Percentiles rank a stretch among this genome's conserved stretches.
Evolutionary conservation across 768 basidiomycete genomes (phyloP).

Genomic region (Suillus alpinus): DNA sequence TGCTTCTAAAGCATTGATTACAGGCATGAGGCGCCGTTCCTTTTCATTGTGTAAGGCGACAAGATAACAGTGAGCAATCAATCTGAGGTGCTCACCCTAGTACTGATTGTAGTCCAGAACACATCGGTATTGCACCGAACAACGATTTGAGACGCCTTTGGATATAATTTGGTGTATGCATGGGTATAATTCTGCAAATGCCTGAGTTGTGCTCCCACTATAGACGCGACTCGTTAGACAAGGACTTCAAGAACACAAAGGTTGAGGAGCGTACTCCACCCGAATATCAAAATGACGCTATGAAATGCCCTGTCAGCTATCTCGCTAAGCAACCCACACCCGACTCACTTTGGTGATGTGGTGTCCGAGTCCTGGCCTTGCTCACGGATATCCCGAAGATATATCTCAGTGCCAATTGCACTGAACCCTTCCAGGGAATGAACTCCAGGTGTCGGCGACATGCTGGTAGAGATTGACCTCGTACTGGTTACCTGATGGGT

Average conservation of each 20-base stretch:
- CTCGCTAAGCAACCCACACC: not conserved
- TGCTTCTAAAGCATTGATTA: constrained; percentile 18
- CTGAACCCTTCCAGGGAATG: not conserved
- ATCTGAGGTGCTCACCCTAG: constrained; percentile 11
- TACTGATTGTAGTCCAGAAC: constrained; percentile 10
- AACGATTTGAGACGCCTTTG: constrained; percentile 25
- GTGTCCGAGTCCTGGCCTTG: not conserved
- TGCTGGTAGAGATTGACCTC: not conserved
- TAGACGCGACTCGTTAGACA: not conserved
- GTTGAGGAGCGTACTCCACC: constrained; percentile 21
- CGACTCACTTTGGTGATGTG: constrained; percentile 21
- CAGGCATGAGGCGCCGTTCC: constrained; percentile 17
- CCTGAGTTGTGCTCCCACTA: constrained; percentile 26
- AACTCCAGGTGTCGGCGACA: not conserved
- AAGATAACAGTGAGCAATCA: not conserved
- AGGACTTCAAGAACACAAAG: not conserved
- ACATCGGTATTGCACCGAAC: constrained; percentile 19
- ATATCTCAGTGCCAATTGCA: not conserved
- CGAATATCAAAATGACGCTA: constrained; percentile 29
- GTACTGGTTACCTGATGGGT: not conserved
- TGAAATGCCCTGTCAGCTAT: not conserved
- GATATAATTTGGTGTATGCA: constrained; percentile 23
- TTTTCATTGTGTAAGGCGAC: constrained; percentile 6
- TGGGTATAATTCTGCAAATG: constrained; percentile 22
- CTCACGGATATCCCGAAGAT: not conserved